Evolutionary conservation across 352 stramenopile genomes (phyloP).

Genomic region (Phytophthora sp.): DNA sequence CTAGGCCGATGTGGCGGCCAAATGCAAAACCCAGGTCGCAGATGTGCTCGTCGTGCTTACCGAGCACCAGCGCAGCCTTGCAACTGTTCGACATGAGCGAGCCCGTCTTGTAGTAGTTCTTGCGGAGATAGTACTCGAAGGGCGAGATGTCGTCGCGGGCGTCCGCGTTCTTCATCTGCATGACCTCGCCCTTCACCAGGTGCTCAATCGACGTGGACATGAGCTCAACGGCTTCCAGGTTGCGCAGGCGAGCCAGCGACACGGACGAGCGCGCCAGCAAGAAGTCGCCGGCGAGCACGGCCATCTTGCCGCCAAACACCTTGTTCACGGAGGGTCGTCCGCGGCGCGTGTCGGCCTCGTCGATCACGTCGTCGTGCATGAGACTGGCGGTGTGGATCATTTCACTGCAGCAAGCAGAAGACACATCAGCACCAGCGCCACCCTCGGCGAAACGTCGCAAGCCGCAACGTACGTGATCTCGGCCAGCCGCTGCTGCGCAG

Average conservation of each 20-base stretch:
- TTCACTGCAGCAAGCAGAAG: conserved; percentile 65
- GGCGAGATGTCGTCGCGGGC: conserved; percentile 68
- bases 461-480: conserved; percentile 81
- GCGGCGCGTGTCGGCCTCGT: conserved; percentile 96
- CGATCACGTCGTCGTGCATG: conserved; percentile 99
- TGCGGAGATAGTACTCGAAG: conserved; percentile 97
- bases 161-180: conserved; percentile 97
- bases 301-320: conserved; percentile 98
- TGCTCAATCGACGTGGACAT: conserved; percentile 99
- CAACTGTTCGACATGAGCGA: conserved; percentile 99
- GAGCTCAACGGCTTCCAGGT: conserved; percentile 96
- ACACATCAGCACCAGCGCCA: conserved; percentile 1
- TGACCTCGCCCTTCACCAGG: conserved; percentile 99
- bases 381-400: conserved; percentile 99
- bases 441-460: neutral
- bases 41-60: conserved; percentile 86
- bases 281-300: conserved; percentile 98
- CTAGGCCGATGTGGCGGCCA: conserved; percentile 97
- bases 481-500: conserved; percentile 77
- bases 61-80: conserved; percentile 92
- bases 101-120: conserved; percentile 99
- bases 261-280: conserved; percentile 96
- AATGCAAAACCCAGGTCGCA: conserved; percentile 94
- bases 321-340: conserved; percentile 95
- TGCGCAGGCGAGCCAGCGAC: conserved; percentile 93